Evolutionary conservation across 176 grass and related monocot genomes (phyloP), one percentile per base, ranked within the genome.

Genomic region (Eragrostis curvula): DNA sequence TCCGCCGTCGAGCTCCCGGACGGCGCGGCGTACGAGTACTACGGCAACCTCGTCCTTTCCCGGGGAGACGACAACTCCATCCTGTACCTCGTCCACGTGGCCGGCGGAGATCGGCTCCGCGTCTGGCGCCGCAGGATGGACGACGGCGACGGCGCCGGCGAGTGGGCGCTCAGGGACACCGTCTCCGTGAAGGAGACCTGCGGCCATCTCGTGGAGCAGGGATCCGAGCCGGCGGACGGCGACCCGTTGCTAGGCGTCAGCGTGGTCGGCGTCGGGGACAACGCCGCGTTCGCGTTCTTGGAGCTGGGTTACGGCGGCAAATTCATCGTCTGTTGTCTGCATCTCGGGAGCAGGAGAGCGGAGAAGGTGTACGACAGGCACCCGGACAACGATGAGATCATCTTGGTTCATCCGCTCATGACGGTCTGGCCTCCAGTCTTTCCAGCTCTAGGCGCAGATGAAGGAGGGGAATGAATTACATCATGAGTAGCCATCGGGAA

Each of bases 351-450:
- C 27, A 72, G 20, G 5, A 36, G 20, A 13, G 67, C 32, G 53
- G 28, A 71, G 40, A n/a, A 23, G 53, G 79, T 72, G 55, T 82
- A 72, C 43, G 65, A 80, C 32, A 52, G 30, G n/a, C 9, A 71
- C 9, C 79, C 43, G 1, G 18, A 49, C 8, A 59, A 82, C 0
- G 68, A 72, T 16, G 49, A 56, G 20, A 42, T 15, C 18, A 58
- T 13, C 2, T 0, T 0, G 5, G 25, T 9, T 28, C 28, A 30
- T 48, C 67, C 68, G 0, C 15, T 72, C 69, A 3, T 45, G 24
- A 43, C 60, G 67, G 18, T 61, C 17, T 36, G 41, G 24, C 67
- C 67, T 24, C 52, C 76, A 12, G 12, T 52, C 29, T 79, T 79
- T 18, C 61, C 76, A 47, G 12, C 6, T 27, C 42, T 16, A 2